Conservation (phyloP, 805 yeast species). For the Suhomyces tanzawaensis region DNA sequence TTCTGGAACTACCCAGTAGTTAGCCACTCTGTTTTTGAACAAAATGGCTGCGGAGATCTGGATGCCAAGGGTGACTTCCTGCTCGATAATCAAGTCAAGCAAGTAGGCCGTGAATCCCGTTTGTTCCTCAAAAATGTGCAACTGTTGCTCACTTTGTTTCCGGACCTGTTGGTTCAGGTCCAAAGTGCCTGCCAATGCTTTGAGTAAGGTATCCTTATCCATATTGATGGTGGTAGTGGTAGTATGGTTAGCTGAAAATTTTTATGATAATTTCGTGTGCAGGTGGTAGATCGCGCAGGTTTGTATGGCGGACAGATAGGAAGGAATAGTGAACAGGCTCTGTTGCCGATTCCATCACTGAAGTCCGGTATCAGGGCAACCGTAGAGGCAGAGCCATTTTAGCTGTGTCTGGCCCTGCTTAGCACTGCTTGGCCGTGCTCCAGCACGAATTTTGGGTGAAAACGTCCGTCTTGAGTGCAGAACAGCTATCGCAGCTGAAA, state of each 20-base stretch:
- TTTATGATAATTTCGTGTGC: background rate
- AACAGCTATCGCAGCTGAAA: no score
- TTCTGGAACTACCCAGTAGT: constrained; percentile 39
- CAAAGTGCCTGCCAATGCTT: constrained; percentile 52
- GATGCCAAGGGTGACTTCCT: constrained; percentile 40
- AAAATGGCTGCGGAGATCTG: constrained; percentile 44
- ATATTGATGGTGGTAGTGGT: constrained; percentile 19
- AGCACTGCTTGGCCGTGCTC: no score
- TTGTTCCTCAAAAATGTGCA: constrained; percentile 50
- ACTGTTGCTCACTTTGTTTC: constrained; percentile 52
- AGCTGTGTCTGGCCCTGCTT: no score
- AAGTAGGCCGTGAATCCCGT: constrained; percentile 58
- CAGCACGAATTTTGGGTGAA: no score
- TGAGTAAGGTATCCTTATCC: constrained; percentile 51
- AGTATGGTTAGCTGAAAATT: background rate
- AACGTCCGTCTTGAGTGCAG: no score
- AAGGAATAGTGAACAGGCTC: no score
- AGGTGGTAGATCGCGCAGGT: no score
- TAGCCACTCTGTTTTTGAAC: constrained; percentile 41
- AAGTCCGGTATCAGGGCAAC: no score
- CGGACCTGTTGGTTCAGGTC: constrained; percentile 50
- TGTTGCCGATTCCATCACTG: no score
- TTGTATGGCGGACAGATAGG: no score
- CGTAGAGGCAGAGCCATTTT: no score
- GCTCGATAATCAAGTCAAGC: constrained; percentile 48